phyloP scores from a whole-genome alignment of 805 yeast species.

The Maudiozyma pseudohumilis region DNA sequence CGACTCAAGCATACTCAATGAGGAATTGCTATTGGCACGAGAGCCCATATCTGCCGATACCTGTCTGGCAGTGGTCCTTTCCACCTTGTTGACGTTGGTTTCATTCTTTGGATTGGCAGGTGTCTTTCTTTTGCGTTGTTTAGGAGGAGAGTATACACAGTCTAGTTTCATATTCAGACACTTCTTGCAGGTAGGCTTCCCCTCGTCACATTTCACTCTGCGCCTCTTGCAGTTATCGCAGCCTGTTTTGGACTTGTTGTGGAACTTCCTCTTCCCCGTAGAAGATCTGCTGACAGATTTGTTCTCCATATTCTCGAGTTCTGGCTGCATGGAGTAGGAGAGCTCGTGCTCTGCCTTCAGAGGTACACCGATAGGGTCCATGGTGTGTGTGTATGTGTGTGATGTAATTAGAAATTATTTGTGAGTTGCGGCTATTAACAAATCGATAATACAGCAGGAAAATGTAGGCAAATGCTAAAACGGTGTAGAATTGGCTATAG shows the following conservation, averaged over 20 bases:
- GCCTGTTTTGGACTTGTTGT: conserved; percentile 80
- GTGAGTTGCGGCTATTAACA: too few relatives aligned
- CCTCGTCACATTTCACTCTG: conserved; percentile 89
- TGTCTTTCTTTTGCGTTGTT: conserved; percentile 5
- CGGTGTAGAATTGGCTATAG: too few relatives aligned
- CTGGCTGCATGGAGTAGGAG: too few relatives aligned
- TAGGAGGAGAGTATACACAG: conserved; percentile 48
- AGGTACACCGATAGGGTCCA: too few relatives aligned
- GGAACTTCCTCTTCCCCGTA: conserved; percentile 75
- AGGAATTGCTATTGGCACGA: neutral
- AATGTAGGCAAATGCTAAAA: too few relatives aligned
- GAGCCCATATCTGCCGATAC: neutral
- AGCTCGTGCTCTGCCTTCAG: too few relatives aligned
- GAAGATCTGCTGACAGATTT: conserved; percentile 35
- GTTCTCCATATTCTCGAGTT: conserved; percentile 32
- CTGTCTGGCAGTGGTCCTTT: too few relatives aligned
- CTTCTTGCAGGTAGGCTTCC: conserved; percentile 66
- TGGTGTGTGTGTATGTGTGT: too few relatives aligned
- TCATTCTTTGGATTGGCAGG: too few relatives aligned
- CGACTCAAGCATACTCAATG: neutral
- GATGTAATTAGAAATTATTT: too few relatives aligned
- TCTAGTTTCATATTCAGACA: conserved; percentile 71
- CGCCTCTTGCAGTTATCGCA: conserved; percentile 84
- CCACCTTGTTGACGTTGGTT: neutral
- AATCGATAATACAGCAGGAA: too few relatives aligned